phyloP scores from a whole-genome alignment of 148 eudicot genomes.

The Vaccinium macrocarpon region DNA sequence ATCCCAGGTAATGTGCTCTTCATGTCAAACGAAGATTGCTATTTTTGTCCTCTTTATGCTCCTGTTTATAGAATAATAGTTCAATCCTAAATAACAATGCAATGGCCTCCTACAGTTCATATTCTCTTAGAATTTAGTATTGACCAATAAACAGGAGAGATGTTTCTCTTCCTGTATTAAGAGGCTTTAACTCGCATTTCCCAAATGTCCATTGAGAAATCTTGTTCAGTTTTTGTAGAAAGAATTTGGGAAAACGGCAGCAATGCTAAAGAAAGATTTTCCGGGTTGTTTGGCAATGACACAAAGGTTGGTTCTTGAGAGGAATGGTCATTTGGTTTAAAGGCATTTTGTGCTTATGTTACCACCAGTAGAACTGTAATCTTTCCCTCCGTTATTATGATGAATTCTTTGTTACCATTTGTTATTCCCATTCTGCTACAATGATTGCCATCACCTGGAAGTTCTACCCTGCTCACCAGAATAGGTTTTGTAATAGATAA shows the following conservation, averaged over 20 bases:
- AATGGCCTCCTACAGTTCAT: slow-evolving; percentile 1
- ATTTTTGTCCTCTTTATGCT: slow-evolving; percentile 1
- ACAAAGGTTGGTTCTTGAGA: not conserved
- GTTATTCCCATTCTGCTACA: not conserved
- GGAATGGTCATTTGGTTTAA: not conserved
- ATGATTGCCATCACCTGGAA: not conserved
- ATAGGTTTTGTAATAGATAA: not conserved
- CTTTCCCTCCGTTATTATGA: not conserved
- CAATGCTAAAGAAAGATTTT: not conserved
- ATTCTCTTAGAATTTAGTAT: not conserved
- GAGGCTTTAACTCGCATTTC: not conserved
- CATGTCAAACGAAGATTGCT: not conserved
- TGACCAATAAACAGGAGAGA: not conserved
- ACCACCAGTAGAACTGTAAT: not conserved
- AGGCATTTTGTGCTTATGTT: not conserved
- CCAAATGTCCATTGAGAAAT: not conserved
- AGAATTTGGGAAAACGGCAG: not conserved
- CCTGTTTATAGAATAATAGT: not conserved
- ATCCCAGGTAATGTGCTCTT: not conserved
- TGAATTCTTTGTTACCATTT: not conserved
- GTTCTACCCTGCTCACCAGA: not conserved
- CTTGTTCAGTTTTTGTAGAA: not conserved
- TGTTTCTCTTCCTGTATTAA: not conserved
- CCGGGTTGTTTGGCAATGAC: not conserved
- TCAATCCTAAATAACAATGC: not conserved